Percentiles rank a stretch among this genome's conserved stretches.
Conservation (phyloP, 768 basidiomycete genomes). For the Hygrophorus pudorinus region DNA sequence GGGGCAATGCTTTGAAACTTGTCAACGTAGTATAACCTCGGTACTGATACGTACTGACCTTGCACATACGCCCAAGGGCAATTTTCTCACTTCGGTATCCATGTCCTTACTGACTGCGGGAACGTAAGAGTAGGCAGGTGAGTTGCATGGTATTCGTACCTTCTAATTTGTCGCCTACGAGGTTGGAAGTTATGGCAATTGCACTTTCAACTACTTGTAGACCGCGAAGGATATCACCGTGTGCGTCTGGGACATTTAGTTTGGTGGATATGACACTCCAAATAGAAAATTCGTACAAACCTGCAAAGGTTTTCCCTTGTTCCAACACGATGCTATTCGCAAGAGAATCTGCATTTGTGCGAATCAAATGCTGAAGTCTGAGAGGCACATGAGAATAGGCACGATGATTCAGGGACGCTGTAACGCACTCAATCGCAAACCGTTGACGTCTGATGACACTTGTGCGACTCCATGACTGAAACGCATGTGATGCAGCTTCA, state of each 20-base stretch:
- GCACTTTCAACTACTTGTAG: conserved; percentile 83
- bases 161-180: conserved; percentile 91
- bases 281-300: conserved; percentile 24
- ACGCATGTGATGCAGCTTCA: conserved; percentile 75
- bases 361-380: conserved; percentile 81
- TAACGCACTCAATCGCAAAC: conserved; percentile 79
- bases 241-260: conserved; percentile 54
- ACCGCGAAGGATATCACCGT: conserved; percentile 89
- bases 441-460: conserved; percentile 81
- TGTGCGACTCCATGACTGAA: conserved; percentile 80
- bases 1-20: conserved; percentile 67
- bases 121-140: conserved; percentile 12
- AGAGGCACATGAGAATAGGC: background rate
- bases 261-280: conserved; percentile 1
- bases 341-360: conserved; percentile 77
- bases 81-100: conserved; percentile 82
- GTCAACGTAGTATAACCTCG: background rate
- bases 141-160: conserved; percentile 30
- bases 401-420: background rate
- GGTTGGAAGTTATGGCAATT: conserved; percentile 67
- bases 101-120: conserved; percentile 81
- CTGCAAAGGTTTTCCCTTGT: conserved; percentile 90
- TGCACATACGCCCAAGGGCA: conserved; percentile 85
- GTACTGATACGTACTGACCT: conserved; percentile 21
- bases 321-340: conserved; percentile 88